A percentile compares a stretch with the other conserved stretches of the same genome.
phyloP scores from a whole-genome alignment of 2,329 filamentous ascomycete species.

The Aspergillus sclerotialis region DNA sequence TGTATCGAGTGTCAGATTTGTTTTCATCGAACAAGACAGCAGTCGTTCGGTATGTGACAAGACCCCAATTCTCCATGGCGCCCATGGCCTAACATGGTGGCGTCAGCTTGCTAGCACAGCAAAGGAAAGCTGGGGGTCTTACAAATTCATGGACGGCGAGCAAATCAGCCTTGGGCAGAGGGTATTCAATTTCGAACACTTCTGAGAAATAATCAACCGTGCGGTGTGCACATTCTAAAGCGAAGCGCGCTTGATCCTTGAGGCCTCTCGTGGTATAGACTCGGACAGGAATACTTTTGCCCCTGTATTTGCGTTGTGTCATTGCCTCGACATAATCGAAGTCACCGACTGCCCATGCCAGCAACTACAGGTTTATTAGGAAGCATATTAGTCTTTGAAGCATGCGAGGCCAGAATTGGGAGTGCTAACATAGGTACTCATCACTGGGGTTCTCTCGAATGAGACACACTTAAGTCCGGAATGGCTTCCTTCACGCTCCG shows the following conservation, averaged over 20 bases:
- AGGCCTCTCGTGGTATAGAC: slow-evolving; percentile 95
- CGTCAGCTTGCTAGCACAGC: slow-evolving; percentile 22
- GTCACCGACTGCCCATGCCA: slow-evolving; percentile 92
- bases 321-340: slow-evolving; percentile 94
- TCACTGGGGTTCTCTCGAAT: slow-evolving; percentile 78
- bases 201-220: slow-evolving; percentile 96
- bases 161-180: slow-evolving; percentile 84
- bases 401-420: too few relatives aligned
- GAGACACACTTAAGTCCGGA: slow-evolving; percentile 57
- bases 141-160: slow-evolving; percentile 91
- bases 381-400: too few relatives aligned
- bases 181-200: slow-evolving; percentile 86
- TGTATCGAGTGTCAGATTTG: slow-evolving; percentile 81
- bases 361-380: slow-evolving; percentile 55
- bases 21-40: slow-evolving; percentile 94
- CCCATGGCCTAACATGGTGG: slow-evolving; percentile 45
- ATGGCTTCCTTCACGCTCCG: slow-evolving; percentile 61
- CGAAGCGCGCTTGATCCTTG: slow-evolving; percentile 84
- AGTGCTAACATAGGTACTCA: slow-evolving; percentile 69
- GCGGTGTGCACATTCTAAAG: slow-evolving; percentile 83
- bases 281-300: slow-evolving; percentile 82
- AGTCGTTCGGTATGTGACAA: slow-evolving; percentile 93
- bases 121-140: slow-evolving; percentile 28
- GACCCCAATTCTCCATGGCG: slow-evolving; percentile 94
- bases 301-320: slow-evolving; percentile 84